phyloP scores from a whole-genome alignment of 2,329 filamentous ascomycete genomes.

The Metarhizium robertsii region DNA sequence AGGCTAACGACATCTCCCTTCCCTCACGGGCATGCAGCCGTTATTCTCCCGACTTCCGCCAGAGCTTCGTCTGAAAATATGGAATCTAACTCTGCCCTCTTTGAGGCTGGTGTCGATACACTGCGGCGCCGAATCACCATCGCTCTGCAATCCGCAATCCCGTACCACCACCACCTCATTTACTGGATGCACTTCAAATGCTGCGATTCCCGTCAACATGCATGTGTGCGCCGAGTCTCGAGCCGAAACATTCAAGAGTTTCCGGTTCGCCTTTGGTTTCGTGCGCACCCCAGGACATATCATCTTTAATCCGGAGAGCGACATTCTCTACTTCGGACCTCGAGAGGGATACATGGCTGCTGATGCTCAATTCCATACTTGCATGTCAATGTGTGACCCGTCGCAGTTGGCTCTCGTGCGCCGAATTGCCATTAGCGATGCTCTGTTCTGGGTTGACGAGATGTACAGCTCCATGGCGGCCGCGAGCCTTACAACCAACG shows the following conservation, averaged over 20 bases:
- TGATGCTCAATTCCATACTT: slow-evolving; percentile 34
- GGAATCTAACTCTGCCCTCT: slow-evolving; percentile 33
- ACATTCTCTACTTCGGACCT: slow-evolving; percentile 40
- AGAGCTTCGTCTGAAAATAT: slow-evolving; percentile 39
- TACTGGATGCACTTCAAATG: slow-evolving; percentile 31
- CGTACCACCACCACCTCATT: slow-evolving; percentile 11
- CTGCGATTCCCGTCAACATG: slow-evolving; percentile 32
- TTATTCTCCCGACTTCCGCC: slow-evolving; percentile 33
- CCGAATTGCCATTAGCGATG: slow-evolving; percentile 36
- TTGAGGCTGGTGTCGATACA: slow-evolving; percentile 34
- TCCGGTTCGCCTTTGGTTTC: slow-evolving; percentile 32
- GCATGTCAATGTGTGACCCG: slow-evolving; percentile 31
- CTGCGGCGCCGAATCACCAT: slow-evolving; percentile 25
- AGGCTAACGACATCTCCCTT: background rate
- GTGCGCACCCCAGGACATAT: slow-evolving; percentile 30
- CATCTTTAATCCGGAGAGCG: slow-evolving; percentile 29
- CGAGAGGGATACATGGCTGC: slow-evolving; percentile 35
- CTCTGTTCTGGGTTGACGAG: slow-evolving; percentile 29
- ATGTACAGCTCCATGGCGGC: slow-evolving; percentile 29
- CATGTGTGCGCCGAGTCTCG: slow-evolving; percentile 38
- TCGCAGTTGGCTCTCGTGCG: slow-evolving; percentile 30
- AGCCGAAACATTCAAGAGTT: slow-evolving; percentile 30
- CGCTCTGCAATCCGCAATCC: slow-evolving; percentile 8
- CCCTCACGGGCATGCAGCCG: slow-evolving; percentile 19
- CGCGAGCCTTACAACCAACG: slow-evolving; percentile 28